These are phyloP conservation scores for Nannizziopsis barbatae DNA, from an alignment of 2,329 filamentous ascomycete genomes.

Conservation along the genomic window DNA sequence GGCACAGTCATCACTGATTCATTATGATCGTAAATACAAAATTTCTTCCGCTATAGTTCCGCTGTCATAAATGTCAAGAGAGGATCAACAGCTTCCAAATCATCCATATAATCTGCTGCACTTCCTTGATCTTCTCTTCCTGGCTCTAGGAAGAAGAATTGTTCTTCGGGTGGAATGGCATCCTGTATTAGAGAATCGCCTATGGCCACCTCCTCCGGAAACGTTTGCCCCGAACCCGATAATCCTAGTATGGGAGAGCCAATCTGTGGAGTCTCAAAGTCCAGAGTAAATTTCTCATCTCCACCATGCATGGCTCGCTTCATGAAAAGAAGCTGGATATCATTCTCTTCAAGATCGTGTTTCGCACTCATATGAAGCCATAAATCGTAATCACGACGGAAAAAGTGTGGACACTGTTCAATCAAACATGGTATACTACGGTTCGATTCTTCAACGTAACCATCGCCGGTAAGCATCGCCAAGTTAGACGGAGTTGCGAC, in stretches of 20 bases:
- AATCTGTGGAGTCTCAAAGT: slow-evolving; percentile 8
- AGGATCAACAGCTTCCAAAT: slow-evolving; percentile 25
- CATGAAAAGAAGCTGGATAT: slow-evolving; percentile 33
- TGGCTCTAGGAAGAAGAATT: not conserved
- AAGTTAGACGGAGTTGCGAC: slow-evolving; percentile 26
- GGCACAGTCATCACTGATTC: too few relatives aligned
- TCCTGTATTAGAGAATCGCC: slow-evolving; percentile 5
- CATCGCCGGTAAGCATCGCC: slow-evolving; percentile 45
- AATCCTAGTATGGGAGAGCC: not conserved
- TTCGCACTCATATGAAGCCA: slow-evolving; percentile 44
- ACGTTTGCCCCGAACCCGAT: not conserved
- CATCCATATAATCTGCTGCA: slow-evolving; percentile 5
- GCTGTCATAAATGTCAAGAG: slow-evolving; percentile 21
- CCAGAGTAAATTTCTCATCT: slow-evolving; percentile 15
- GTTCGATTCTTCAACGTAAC: slow-evolving; percentile 42
- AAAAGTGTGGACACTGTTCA: slow-evolving; percentile 42
- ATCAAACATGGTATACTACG: slow-evolving; percentile 44
- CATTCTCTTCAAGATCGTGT: slow-evolving; percentile 31
- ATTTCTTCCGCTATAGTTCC: not conserved
- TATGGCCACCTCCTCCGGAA: not conserved
- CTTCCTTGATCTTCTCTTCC: not conserved
- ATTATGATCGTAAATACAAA: too few relatives aligned
- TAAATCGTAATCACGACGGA: slow-evolving; percentile 48
- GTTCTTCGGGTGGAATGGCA: not conserved
- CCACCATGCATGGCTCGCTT: slow-evolving; percentile 30